These are phyloP conservation scores for Hygrophorus pudorinus DNA, from an alignment of 768 basidiomycete species.

Conservation along the genomic window DNA sequence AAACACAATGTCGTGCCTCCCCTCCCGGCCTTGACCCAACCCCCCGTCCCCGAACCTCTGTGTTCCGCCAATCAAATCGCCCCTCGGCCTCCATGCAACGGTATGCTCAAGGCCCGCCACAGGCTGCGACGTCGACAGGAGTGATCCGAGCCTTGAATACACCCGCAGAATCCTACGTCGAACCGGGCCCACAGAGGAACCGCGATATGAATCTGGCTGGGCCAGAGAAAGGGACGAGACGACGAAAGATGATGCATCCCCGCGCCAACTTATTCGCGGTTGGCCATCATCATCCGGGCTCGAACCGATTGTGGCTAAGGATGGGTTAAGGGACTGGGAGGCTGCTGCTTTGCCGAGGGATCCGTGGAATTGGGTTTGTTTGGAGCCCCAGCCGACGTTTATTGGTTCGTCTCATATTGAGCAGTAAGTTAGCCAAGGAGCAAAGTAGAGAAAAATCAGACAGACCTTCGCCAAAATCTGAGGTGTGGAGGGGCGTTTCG, in stretches of 20 bases:
- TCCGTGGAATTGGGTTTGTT: conserved; percentile 95
- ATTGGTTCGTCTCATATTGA: conserved; percentile 64
- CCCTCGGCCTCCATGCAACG: conserved; percentile 80
- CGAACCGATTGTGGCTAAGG: conserved; percentile 30
- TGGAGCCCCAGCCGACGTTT: conserved; percentile 97
- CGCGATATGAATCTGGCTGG: conserved; percentile 12
- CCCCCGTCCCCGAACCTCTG: conserved; percentile 78
- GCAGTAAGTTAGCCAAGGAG: conserved; percentile 7
- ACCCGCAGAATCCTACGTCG: conserved; percentile 56
- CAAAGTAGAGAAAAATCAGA: not conserved
- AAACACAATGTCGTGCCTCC: conserved; percentile 80
- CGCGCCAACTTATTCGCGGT: conserved; percentile 86
- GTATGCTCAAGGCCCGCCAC: conserved; percentile 75
- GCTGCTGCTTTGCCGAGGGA: conserved; percentile 85
- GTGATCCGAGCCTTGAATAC: conserved; percentile 60
- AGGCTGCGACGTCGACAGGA: conserved; percentile 80
- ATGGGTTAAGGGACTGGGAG: conserved; percentile 26
- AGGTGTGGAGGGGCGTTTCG: conserved; percentile 60
- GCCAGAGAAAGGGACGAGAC: conserved; percentile 61
- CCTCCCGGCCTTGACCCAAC: conserved; percentile 54
- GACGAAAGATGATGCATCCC: conserved; percentile 83
- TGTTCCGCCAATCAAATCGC: conserved; percentile 72
- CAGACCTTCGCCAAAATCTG: conserved; percentile 80
- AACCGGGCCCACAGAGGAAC: not conserved
- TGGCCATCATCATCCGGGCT: conserved; percentile 63